These are phyloP conservation scores for Neospora caninum DNA, from an alignment of 169 alveolate genomes.

Conservation along the genomic window DNA sequence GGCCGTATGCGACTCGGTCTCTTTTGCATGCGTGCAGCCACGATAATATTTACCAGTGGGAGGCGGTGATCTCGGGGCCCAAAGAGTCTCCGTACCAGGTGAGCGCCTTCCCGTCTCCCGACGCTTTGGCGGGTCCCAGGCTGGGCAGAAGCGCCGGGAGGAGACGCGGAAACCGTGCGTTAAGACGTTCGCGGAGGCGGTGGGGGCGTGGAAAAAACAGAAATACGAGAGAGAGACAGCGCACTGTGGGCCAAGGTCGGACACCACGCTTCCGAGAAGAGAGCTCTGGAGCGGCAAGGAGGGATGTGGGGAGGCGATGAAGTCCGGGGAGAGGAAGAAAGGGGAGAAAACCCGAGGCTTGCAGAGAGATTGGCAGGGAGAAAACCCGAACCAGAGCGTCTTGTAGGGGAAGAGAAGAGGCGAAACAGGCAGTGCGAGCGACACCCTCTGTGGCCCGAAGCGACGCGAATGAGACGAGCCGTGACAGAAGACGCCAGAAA, in stretches of 20 bases:
- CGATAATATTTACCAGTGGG: constrained; percentile 86
- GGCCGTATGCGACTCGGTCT: background rate
- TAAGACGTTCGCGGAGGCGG: background rate
- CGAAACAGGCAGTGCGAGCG: no score
- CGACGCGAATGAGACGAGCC: no score
- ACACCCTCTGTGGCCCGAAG: no score
- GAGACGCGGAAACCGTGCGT: background rate
- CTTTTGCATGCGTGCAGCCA: constrained; percentile 68
- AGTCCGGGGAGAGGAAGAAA: background rate
- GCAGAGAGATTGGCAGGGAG: no score
- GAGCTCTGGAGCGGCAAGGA: no score
- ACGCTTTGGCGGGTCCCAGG: background rate
- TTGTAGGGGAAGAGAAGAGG: no score
- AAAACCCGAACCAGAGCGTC: no score
- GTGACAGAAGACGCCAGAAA: no score
- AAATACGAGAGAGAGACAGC: background rate
- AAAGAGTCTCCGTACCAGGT: constrained; percentile 93
- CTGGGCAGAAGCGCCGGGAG: background rate
- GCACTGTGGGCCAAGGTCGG: background rate
- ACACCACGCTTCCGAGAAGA: no score
- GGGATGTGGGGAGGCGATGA: no score
- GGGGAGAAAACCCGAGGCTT: background rate
- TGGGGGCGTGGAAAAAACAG: background rate
- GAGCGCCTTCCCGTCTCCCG: background rate
- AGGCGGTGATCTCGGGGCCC: constrained; percentile 91